Percentiles rank a stretch among this genome's conserved stretches.
Conservation (phyloP, 139 green algal species). For the Tetradesmus obliquus region DNA sequence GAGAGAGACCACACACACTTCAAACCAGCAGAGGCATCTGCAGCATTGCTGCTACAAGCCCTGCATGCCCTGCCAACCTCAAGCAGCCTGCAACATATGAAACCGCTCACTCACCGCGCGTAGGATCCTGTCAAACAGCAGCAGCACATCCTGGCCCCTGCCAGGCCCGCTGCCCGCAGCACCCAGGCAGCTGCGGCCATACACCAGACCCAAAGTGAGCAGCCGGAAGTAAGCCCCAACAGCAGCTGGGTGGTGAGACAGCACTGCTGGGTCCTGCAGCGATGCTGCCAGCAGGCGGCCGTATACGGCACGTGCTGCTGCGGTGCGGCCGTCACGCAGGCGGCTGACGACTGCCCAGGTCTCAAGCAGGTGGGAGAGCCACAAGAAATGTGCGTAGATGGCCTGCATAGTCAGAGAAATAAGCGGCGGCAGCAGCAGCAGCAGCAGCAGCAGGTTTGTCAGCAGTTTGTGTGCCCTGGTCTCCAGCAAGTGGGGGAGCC, state of each 20-base stretch:
- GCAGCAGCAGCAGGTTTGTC: not conserved
- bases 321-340: constrained; percentile 12
- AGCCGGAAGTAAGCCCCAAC: constrained; percentile 67
- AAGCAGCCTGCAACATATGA: too few species aligned
- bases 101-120: not conserved
- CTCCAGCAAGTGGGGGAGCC: too few species aligned
- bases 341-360: constrained; percentile 42
- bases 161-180: not conserved
- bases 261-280: constrained; percentile 46
- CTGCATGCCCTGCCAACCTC: too few species aligned
- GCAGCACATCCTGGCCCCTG: not conserved
- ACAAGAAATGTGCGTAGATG: constrained; percentile 50
- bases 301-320: not conserved
- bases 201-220: constrained; percentile 58
- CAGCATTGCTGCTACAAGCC: too few species aligned
- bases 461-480: too few species aligned
- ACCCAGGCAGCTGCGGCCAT: constrained; percentile 8
- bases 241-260: constrained; percentile 70
- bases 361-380: constrained; percentile 51
- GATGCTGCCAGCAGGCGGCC: constrained; percentile 54
- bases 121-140: constrained; percentile 44
- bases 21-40: too few species aligned
- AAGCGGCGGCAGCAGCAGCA: not conserved
- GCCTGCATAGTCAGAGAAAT: constrained; percentile 32
- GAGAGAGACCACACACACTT: too few species aligned